phyloP scores from a whole-genome alignment of 331 rosid species.

The Rhamnella rubrinervis region DNA sequence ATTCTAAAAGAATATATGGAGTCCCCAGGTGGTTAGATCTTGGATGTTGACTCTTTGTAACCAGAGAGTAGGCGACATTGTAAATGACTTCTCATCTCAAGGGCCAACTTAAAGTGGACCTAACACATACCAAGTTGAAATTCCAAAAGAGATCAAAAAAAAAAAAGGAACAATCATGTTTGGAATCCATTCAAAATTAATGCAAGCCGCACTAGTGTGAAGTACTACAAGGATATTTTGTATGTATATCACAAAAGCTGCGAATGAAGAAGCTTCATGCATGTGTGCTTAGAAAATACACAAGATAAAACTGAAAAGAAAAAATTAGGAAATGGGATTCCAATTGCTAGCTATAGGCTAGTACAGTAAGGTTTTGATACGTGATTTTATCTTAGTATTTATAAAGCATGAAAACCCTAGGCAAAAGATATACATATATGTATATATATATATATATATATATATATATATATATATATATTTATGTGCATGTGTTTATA shows the following conservation, averaged over 20 bases:
- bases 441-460: background rate
- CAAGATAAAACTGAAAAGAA: no score
- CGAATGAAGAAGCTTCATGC: no score
- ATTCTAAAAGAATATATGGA: conserved; percentile 1
- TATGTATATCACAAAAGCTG: no score
- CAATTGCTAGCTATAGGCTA: background rate
- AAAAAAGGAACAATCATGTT: background rate
- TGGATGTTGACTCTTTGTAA: conserved; percentile 1
- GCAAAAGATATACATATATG: background rate
- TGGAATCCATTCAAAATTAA: background rate
- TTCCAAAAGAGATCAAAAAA: background rate
- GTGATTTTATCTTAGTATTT: no score
- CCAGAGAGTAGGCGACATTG: no score
- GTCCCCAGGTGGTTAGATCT: background rate
- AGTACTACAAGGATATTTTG: background rate
- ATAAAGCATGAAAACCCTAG: no score
- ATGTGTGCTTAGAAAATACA: no score
- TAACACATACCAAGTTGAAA: background rate
- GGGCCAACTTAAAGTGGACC: conserved; percentile 7
- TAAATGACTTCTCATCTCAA: background rate
- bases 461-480: background rate
- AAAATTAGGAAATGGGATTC: background rate
- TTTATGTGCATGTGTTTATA: background rate
- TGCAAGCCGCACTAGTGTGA: background rate
- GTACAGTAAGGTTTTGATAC: background rate